A percentile compares a stretch with the other conserved stretches of the same genome.
phyloP scores from a whole-genome alignment of 1,284 basidiomycete genomes.

The Tremellales sp. region DNA sequence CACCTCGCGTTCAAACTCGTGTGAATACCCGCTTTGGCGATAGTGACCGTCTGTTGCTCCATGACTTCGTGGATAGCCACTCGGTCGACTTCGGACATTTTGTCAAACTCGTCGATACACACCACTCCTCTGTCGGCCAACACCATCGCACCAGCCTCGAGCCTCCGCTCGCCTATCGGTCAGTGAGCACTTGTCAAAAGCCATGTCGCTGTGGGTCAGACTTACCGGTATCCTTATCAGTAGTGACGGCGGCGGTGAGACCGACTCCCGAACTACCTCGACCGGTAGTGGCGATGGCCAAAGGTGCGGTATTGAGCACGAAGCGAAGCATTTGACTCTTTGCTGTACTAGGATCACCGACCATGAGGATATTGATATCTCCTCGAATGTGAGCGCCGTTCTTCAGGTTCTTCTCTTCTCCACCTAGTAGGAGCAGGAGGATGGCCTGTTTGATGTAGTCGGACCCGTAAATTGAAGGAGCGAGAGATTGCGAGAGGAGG shows the following conservation, averaged over 20 bases:
- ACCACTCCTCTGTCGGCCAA: slow-evolving; percentile 98
- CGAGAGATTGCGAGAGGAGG: slow-evolving; percentile 88
- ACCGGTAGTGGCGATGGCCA: slow-evolving; percentile 97
- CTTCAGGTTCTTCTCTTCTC: slow-evolving; percentile 93
- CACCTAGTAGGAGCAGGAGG: slow-evolving; percentile 86
- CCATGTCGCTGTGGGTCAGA: no score
- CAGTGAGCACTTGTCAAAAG: no score
- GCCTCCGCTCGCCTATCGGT: slow-evolving; percentile 70
- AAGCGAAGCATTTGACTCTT: slow-evolving; percentile 97
- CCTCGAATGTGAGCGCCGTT: slow-evolving; percentile 99
- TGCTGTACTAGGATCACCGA: slow-evolving; percentile 96
- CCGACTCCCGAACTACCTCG: slow-evolving; percentile 96
- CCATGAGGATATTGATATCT: slow-evolving; percentile 99
- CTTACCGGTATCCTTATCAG: slow-evolving; percentile 82
- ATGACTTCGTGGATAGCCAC: slow-evolving; percentile 99
- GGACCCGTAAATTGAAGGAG: slow-evolving; percentile 95
- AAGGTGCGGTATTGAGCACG: slow-evolving; percentile 90
- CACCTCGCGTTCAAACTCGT: slow-evolving; percentile 97
- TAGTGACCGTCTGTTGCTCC: slow-evolving; percentile 99
- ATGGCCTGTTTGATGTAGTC: slow-evolving; percentile 95
- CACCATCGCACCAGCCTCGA: slow-evolving; percentile 99
- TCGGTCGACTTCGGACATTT: slow-evolving; percentile 98
- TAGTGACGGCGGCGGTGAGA: slow-evolving; percentile 98
- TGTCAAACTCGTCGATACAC: slow-evolving; percentile 99
- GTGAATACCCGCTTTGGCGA: slow-evolving; percentile 98